Evolutionary conservation across 768 basidiomycete genomes (phyloP), one percentile per base, ranked within the genome.

Genomic region (Hericium erinaceus): DNA sequence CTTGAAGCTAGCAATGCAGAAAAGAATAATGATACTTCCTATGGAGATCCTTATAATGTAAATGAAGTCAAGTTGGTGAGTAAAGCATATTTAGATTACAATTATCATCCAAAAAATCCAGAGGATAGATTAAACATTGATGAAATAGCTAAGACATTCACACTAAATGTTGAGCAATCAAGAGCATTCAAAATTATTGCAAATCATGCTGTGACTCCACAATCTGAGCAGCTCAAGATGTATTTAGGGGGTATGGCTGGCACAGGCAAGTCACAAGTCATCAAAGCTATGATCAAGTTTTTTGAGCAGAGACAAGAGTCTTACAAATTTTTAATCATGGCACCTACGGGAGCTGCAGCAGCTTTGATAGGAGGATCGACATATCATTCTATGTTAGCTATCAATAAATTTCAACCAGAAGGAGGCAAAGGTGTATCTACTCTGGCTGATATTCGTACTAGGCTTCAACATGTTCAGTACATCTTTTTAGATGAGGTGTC

Each of bases 191-290:
- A 54, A 7, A 64, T 66, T 50, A 51, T 66, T 44, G 61, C 61
- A 12, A 58, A 63, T 26, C 60, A 65, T 48, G 20, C 52, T 15
- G 9, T 51, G 7, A 18, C 41, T 28, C 26, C 39, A 13, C 3
- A 9, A 24, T 33, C 48, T 3, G 57, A 60, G n/a, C 58, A 54
- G 26, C 40, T 66, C 13, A 48, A 55, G 2, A 66, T 66, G 65
- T 61, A 65, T 48, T n/a, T 66, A 13, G 64, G 60, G 2, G 66
- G 64, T 3, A 65, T 65, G 61, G 64, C 50, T 7, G 66, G 66
- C 9, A 66, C 64, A 6, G 65, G 64, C 2, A 66, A 65, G 48
- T 64, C 64, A 9, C 62, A 57, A 46, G 64, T 65, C 1, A 55
- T 67, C 4, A 37, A 61, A 12, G 60, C 63, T 11, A 15, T 67